Evolutionary conservation across 2,329 filamentous ascomycete genomes (phyloP), one percentile per base, ranked within the genome.

Genomic region (Botrytis medusae): DNA sequence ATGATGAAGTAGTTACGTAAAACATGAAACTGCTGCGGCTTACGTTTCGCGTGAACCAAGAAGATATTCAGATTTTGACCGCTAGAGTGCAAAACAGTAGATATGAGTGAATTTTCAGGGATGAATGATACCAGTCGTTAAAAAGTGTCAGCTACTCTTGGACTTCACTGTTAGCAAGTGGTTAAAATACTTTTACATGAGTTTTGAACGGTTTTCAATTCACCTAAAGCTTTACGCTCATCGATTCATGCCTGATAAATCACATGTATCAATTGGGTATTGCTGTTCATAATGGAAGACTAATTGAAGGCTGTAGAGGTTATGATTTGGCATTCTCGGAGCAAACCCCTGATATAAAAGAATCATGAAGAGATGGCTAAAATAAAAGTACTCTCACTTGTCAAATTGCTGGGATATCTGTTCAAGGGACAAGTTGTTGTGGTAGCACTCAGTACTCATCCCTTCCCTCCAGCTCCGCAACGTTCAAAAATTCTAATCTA

Each of bases 301-400:
- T 8, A 16, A 7, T 20, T 8, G 2, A 16, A 16, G n/a, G 7
- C 14, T 5, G 4, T 16, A 12, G 14, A 54, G 25, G n/a, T 2
- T n/a, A 29, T 29, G 6, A 54, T 54, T 10, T 54, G 12, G 12
- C 16, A 7, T 14, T 4, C 25, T 54, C 48, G n/a, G 25, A n/a
- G 4, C 4, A n/a, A n/a, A n/a, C 46, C 10, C 6, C 37, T 16
- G 1, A 1, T 7, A 5, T 4, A n/a, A n/a, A 54, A 54, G 2
- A 25, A 12, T 1, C 25, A 25, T 12, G 4, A 25, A 48, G 3
- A 48, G 1, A 25, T 48, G 4, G 22, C 22, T n/a, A n/a, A n/a
- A 16, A n/a, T 1, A 4, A 54, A 54, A 4, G 5, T 54, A 16
- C 9, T 54, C 12, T n/a, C 10, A n/a, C 25, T 54, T n/a, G 4